Evolutionary conservation across 2,329 filamentous ascomycete species (phyloP), one percentile per base, ranked within the genome.

Genomic region (Sclerotinia glacialis): DNA sequence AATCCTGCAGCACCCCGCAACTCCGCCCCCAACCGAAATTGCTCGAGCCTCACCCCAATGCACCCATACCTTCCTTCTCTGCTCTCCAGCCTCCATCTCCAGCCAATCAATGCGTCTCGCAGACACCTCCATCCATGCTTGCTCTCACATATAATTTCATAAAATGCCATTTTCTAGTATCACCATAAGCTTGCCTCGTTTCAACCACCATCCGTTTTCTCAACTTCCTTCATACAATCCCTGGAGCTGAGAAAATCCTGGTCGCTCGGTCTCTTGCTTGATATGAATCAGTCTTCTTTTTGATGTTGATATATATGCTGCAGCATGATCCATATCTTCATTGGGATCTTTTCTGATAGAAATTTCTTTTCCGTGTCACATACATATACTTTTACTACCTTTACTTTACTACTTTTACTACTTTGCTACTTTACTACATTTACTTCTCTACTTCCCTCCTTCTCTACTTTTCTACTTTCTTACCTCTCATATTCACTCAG

Each of bases 31-130:
- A 49, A 37, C 23, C 3, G 58, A 60, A 49, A 60, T 49, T 60
- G 44, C 58, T 37, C 58, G n/a, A 60, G 58, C 58, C 56, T 49
- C 44, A 56, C 23, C 26, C 53, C 16, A 26, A 26, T 37, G 18
- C 42, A 34, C 37, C 37, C 58, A 44, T 49, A 37, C 21, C 58
- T 49, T 49, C 56, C 28, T 49, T 9, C 26, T 59, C 42, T 47
- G 9, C 40, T 16, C 8, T 37, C 26, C 47, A 59, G 26, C 26
- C 40, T 14, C 55, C 14, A n/a, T 23, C 18, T 8, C 5, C 7
- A 37, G 2, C 56, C 56, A 60, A 60, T 60, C 42, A 60, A 18
- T 1, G 3, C 1, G 0, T 49, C n/a, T 7, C 28, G 21, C 42
- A 60, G 28, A 60, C 44, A 49, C 18, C 3, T 47, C 21, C 1